Base-by-base conservation (phyloP, 1,139 yeast genomes). In the Blastobotrys aristatus region DNA sequence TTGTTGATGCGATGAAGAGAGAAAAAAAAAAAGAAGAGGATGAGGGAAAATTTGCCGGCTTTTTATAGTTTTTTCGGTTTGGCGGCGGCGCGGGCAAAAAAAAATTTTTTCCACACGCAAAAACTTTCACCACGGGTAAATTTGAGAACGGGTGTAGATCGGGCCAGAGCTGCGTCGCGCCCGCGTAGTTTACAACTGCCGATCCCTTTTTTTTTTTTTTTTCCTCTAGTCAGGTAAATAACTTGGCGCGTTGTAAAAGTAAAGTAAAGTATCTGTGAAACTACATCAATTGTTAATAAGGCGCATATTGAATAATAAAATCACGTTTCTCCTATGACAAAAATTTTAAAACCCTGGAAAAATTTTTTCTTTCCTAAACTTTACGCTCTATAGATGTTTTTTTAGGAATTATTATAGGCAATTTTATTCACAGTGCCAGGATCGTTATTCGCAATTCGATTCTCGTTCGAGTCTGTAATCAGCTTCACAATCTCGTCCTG, bases 381-480 rank as follows among this genome's bases (percentile, higher is more conserved):
- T n/a, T n/a, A n/a, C n/a, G n/a, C n/a, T n/a, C n/a, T n/a, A n/a
- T n/a, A n/a, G n/a, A n/a, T n/a, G n/a, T 14, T 31, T 14, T 16
- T 22, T 21, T 40, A 47, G 21, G 38, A 46, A 32, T 50, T 44
- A 14, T 64, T 64, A 56, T 56, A 63, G 11, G 60, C 61, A 41
- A 64, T 49, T 16, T 55, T 52, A 46, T 60, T 61, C 7, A 56
- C 53, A 2, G 67, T 61, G 29, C 48, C 53, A n/a, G 51, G 48
- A 14, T 35, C 38, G 31, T 50, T 49, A 41, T 49, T 42, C 5
- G 29, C 20, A n/a, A 64, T 49, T 4, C 50, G 49, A 11, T 58
- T 58, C 13, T 48, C 39, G 54, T 62, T 62, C 26, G 54, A 52
- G 31, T 53, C 50, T 14, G 50, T 50, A 31, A 64, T 44, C 41